A percentile compares a stretch with the other conserved stretches of the same genome.
phyloP scores from a whole-genome alignment of 2,329 filamentous ascomycete genomes.

The Fusarium tricinctum region DNA sequence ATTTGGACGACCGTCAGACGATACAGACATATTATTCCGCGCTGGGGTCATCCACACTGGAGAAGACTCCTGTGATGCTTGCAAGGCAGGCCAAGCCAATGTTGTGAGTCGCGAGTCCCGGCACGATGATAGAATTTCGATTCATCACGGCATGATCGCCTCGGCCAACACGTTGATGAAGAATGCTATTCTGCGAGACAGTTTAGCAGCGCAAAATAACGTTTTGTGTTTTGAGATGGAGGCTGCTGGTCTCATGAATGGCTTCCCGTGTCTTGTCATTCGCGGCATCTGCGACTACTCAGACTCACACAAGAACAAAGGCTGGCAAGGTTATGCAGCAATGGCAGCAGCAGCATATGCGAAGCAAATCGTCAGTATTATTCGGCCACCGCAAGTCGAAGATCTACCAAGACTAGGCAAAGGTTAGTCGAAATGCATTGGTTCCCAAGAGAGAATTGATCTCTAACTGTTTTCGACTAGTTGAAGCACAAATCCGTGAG shows the following conservation, averaged over 20 bases:
- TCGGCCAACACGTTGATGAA: conserved; percentile 10
- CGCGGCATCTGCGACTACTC: neutral
- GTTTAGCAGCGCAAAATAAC: neutral
- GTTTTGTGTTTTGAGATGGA: conserved; percentile 7
- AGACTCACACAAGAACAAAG: neutral
- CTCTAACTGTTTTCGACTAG: too few relatives aligned
- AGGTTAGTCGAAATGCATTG: too few relatives aligned
- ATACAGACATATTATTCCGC: neutral
- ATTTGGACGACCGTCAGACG: neutral
- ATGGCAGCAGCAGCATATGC: neutral
- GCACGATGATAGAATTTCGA: neutral
- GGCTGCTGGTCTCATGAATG: conserved; percentile 44
- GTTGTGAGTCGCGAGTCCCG: fast-evolving
- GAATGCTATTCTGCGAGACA: neutral
- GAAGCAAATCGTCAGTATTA: neutral
- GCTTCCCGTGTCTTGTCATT: conserved; percentile 19
- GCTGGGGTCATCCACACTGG: neutral
- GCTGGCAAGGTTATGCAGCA: neutral
- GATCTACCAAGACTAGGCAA: too few relatives aligned
- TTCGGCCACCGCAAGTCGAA: too few relatives aligned
- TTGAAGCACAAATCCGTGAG: too few relatives aligned
- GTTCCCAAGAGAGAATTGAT: too few relatives aligned
- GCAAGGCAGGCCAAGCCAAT: neutral
- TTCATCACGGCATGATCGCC: conserved; percentile 43
- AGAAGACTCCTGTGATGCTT: neutral